Evolutionary conservation across 257 asterid genomes (phyloP).

Genomic region (Penstemon eatonii): DNA sequence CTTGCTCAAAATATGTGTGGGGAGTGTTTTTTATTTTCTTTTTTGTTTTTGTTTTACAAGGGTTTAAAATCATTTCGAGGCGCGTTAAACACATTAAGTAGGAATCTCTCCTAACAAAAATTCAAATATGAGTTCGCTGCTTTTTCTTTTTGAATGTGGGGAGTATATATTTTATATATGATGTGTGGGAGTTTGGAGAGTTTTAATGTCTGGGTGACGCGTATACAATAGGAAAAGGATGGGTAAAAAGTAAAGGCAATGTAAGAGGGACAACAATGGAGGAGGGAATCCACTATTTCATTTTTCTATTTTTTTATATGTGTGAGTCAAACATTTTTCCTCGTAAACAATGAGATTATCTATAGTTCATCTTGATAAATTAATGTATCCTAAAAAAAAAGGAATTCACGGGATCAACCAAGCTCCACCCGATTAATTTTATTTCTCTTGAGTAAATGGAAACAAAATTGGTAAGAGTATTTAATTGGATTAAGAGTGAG

Average conservation of each 20-base stretch:
- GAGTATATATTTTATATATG: constrained; percentile 13
- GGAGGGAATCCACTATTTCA: constrained; percentile 27
- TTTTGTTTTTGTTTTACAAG: no score
- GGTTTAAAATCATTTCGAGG: no score
- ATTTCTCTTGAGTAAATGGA: background rate
- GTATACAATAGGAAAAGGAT: constrained; percentile 29
- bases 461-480: background rate
- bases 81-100: no score
- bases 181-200: constrained; percentile 25
- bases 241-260: constrained; percentile 24
- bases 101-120: no score
- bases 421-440: no score
- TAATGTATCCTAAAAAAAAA: background rate
- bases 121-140: no score
- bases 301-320: background rate
- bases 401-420: background rate
- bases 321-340: background rate
- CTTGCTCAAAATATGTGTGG: no score
- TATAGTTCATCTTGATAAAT: no score
- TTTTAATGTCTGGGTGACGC: constrained; percentile 26
- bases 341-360: no score
- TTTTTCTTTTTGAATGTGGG: background rate
- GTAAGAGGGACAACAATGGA: constrained; percentile 23
- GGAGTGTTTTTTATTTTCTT: no score
- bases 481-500: no score